Percentiles rank a stretch among this genome's conserved stretches.
These are phyloP conservation scores for Sporothrix schenckii DNA, from an alignment of 2,329 filamentous ascomycete genomes.

Conservation along the genomic window DNA sequence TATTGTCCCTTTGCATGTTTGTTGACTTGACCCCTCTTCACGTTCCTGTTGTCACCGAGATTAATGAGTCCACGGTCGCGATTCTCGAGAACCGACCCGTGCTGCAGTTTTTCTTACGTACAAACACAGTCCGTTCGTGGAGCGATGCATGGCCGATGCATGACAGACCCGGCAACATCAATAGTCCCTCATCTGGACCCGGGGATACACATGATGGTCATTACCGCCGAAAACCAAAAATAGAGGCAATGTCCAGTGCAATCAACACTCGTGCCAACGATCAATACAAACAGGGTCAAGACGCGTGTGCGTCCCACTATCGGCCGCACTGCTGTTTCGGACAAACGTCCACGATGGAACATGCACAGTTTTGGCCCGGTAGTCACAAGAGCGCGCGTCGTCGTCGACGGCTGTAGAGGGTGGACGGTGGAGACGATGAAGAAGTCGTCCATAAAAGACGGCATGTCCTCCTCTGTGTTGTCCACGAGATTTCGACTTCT, in stretches of 20 bases:
- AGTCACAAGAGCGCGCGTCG: too few relatives aligned
- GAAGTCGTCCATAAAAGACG: background rate
- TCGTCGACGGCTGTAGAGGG: background rate
- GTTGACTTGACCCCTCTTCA: too few relatives aligned
- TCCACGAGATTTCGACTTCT: background rate
- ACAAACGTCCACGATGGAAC: background rate
- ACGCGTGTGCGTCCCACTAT: conserved; percentile 9
- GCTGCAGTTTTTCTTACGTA: conserved; percentile 13
- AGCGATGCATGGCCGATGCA: too few relatives aligned
- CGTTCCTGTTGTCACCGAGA: background rate
- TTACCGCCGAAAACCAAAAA: background rate
- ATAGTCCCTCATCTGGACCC: background rate
- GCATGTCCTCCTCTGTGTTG: background rate
- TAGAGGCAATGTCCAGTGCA: background rate
- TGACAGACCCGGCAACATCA: too few relatives aligned
- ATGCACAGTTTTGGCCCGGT: background rate
- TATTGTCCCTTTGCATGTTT: background rate
- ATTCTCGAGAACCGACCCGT: background rate
- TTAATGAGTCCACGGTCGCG: background rate
- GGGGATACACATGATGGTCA: background rate
- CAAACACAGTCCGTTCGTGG: background rate
- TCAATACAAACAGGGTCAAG: background rate
- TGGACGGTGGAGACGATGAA: too few relatives aligned
- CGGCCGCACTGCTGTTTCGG: background rate
- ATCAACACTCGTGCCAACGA: background rate